These are phyloP conservation scores for Aaosphaeria arxii DNA, from an alignment of 2,329 filamentous ascomycete genomes.

Conservation along the genomic window DNA sequence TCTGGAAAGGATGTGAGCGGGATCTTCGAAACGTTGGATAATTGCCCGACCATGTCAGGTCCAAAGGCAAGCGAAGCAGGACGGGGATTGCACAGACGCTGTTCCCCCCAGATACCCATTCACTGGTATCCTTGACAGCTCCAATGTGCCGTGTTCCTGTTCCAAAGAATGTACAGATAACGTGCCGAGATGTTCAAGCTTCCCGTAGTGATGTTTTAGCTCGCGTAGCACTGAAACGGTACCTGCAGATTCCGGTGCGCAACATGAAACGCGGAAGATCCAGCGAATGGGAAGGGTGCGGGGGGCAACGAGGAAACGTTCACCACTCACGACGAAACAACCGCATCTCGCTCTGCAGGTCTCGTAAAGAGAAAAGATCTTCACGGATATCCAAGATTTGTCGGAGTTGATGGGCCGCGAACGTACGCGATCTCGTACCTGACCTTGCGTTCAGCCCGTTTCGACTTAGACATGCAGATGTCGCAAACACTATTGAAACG, in stretches of 20 bases:
- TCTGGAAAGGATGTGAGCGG: too few species aligned
- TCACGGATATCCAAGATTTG: neutral
- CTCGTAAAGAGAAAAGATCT: neutral
- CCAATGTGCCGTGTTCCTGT: neutral
- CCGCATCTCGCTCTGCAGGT: neutral
- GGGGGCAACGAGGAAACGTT: slow-evolving; percentile 4
- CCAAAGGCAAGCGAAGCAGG: too few species aligned
- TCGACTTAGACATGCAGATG: neutral
- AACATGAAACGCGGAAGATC: slow-evolving; percentile 22
- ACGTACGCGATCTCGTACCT: neutral
- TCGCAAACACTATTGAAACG: slow-evolving; percentile 10
- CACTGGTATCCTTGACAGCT: neutral
- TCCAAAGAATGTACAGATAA: neutral
- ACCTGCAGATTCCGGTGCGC: slow-evolving; percentile 28
- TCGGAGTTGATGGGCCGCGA: neutral
- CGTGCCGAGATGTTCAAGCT: neutral
- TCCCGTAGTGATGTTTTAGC: slow-evolving; percentile 1
- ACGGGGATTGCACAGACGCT: neutral
- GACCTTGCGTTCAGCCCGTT: neutral
- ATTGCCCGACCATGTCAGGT: too few species aligned
- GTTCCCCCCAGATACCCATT: neutral
- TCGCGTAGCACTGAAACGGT: slow-evolving; percentile 25
- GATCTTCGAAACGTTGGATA: too few species aligned
- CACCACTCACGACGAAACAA: slow-evolving; percentile 5
- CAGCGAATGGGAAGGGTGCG: slow-evolving; percentile 7